These are phyloP conservation scores for Tetrahymena borealis DNA, from an alignment of 73 alveolate genomes.

Conservation along the genomic window DNA sequence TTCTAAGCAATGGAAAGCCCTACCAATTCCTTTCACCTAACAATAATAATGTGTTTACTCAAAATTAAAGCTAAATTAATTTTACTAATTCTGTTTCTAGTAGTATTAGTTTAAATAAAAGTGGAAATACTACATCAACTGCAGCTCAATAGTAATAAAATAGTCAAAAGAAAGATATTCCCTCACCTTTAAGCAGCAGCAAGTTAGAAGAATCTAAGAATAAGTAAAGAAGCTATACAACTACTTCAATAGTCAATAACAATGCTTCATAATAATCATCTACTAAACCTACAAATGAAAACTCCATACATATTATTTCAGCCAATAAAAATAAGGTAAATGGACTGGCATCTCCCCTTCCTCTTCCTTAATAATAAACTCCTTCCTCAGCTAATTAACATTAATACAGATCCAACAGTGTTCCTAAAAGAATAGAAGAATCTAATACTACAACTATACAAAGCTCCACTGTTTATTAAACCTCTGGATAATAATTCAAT, in stretches of 20 bases:
- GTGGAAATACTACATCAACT: not conserved
- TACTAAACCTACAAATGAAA: not conserved
- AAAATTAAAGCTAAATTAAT: not conserved
- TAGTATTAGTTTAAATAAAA: not conserved
- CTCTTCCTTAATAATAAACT: not conserved
- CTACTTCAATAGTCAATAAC: not conserved
- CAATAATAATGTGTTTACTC: not conserved
- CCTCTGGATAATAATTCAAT: not conserved
- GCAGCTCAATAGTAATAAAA: not conserved
- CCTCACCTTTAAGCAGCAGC: not conserved
- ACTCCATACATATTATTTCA: not conserved
- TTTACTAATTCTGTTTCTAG: not conserved
- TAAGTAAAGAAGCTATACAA: not conserved
- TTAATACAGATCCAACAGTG: not conserved
- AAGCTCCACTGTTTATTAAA: not conserved
- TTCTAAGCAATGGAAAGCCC: not conserved
- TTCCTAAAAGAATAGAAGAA: not conserved
- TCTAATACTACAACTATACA: not conserved
- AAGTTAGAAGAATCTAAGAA: not conserved
- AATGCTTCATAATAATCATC: not conserved
- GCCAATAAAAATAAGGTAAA: not conserved
- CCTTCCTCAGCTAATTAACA: not conserved
- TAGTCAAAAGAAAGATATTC: not conserved
- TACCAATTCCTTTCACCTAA: not conserved
- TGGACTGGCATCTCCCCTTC: not conserved